Evolutionary conservation across 2,329 filamentous ascomycete species (phyloP), one percentile per base, ranked within the genome.

Genomic region (Aspergillus versicolor): DNA sequence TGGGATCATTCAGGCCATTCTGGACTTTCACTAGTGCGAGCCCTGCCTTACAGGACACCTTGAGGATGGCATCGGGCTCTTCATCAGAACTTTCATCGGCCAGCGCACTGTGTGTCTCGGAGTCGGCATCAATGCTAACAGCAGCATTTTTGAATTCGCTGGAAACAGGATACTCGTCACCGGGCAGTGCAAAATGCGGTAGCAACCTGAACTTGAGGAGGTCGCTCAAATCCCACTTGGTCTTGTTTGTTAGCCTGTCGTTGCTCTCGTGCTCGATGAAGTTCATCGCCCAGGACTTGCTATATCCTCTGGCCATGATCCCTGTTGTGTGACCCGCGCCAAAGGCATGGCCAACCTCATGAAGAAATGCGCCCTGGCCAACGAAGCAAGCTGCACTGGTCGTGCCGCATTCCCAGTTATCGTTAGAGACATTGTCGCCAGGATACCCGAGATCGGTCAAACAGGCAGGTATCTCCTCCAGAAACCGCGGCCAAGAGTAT

Each of bases 271-370:
- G 34, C 21, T 51, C 24, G 9, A 51, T 27, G 19, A 51, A 51
- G 11, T 30, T 40, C 38, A 24, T 13, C 24, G 21, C 48, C 48
- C 48, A 51, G 5, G 34, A 9, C 37, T 27, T 17, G 8, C 12
- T 27, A 37, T 51, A 51, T n/a, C 48, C 48, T 11, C 48, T 19
- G 3, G 48, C 48, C 48, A 51, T 51, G 24, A 51, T 51, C 17
- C 48, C 48, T 7, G 34, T 42, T 11, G 48, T 51, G 15, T 51
- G 48, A 2, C n/a, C 22, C 3, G 48, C 48, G 5, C 48, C 48
- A 32, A 51, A 51, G 9, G 48, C 48, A 32, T 51, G 48, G 11
- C 48, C 48, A 21, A 51, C 48, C 48, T 51, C 48, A 9, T 51
- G 48, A n/a, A 51, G 24, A 27, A 51, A 51, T 24, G 48, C 48